These are phyloP conservation scores for Lasiodiplodia gonubiensis DNA, from an alignment of 2,329 filamentous ascomycete genomes.

Conservation along the genomic window DNA sequence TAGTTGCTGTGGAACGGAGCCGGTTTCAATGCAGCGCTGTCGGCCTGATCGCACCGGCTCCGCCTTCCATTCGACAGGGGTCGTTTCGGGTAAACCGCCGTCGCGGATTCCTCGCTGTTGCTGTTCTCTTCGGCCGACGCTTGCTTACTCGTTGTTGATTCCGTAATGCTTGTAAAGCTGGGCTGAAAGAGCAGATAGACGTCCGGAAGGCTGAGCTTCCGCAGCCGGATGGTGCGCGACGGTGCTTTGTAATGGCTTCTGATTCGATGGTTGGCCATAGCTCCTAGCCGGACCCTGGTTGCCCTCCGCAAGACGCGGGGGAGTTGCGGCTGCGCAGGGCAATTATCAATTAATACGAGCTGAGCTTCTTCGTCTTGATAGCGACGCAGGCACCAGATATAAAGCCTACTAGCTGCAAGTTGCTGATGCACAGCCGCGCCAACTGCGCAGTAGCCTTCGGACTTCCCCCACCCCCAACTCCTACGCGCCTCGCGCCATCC, in stretches of 20 bases:
- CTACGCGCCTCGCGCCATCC: constrained; percentile 11
- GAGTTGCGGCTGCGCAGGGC: neutral
- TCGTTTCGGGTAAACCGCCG: neutral
- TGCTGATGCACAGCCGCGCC: neutral
- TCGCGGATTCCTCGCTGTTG: neutral
- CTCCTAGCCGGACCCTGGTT: constrained; percentile 17
- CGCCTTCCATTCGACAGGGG: neutral
- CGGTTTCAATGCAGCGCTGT: neutral
- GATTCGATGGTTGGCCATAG: constrained; percentile 2
- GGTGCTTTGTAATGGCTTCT: constrained; percentile 13
- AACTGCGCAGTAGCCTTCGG: neutral
- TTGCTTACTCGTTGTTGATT: neutral
- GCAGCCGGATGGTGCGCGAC: constrained; percentile 8
- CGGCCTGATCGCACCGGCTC: neutral
- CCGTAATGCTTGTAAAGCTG: neutral
- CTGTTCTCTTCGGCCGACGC: constrained; percentile 4
- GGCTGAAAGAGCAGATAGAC: neutral
- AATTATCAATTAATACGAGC: neutral
- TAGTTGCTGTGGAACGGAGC: constrained; percentile 11
- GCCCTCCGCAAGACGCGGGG: neutral
- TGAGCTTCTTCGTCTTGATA: too few relatives aligned
- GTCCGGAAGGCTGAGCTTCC: neutral
- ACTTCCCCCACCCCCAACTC: constrained; percentile 24
- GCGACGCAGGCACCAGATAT: too few relatives aligned
- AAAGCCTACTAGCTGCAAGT: neutral